These are phyloP conservation scores for Exophiala oligosperma DNA, from an alignment of 2,329 filamentous ascomycete genomes.

Conservation along the genomic window DNA sequence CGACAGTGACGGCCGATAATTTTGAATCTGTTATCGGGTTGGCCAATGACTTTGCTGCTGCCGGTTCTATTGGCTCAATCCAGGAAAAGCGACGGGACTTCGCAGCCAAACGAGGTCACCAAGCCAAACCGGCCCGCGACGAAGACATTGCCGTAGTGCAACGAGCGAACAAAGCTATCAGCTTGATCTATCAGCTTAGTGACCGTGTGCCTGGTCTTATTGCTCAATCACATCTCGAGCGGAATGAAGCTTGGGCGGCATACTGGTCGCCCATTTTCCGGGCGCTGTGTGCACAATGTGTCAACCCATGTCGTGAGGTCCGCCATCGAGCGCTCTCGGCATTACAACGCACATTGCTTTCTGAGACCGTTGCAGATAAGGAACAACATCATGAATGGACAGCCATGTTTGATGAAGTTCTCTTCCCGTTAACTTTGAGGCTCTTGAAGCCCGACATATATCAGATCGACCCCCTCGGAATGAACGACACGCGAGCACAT, in stretches of 20 bases:
- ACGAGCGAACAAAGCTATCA: constrained; percentile 77
- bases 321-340: constrained; percentile 84
- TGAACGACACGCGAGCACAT: constrained; percentile 93
- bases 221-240: constrained; percentile 88
- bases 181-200: constrained; percentile 79
- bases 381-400: constrained; percentile 71
- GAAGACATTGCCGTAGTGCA: constrained; percentile 72
- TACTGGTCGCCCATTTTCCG: constrained; percentile 97
- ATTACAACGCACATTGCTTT: constrained; percentile 81
- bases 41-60: constrained; percentile 85
- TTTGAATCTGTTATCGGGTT: constrained; percentile 85
- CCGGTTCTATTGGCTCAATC: constrained; percentile 61
- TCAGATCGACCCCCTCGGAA: constrained; percentile 83
- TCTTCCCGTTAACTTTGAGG: constrained; percentile 85
- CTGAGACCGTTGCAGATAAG: constrained; percentile 64
- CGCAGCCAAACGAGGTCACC: constrained; percentile 27
- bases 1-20: constrained; percentile 90
- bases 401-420: constrained; percentile 87
- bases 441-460: constrained; percentile 94
- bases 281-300: constrained; percentile 83
- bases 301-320: constrained; percentile 91
- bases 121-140: constrained; percentile 24
- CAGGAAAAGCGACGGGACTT: constrained; percentile 30
- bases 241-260: constrained; percentile 88
- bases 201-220: constrained; percentile 81